Percentiles rank a stretch among this genome's conserved stretches.
Conservation (phyloP, 2,329 filamentous ascomycete species). For the Epicoccum sorghinum region DNA sequence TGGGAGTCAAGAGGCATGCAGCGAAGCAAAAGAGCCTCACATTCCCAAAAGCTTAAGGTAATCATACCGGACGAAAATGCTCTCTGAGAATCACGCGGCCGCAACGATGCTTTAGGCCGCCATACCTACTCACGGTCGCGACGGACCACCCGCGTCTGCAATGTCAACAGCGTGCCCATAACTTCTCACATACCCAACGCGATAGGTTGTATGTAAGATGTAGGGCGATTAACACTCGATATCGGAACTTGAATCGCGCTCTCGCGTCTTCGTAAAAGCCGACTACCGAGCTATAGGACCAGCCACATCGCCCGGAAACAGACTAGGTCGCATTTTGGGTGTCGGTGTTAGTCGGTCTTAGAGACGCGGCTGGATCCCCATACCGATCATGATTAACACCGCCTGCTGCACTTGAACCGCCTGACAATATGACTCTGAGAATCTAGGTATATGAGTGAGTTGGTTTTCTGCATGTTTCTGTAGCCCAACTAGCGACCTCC, state of each 20-base stretch:
- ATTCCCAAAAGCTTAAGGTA: too few species aligned
- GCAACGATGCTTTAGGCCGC: too few species aligned
- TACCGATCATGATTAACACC: background rate
- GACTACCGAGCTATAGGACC: slow-evolving; percentile 15
- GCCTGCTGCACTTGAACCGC: background rate
- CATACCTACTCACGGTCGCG: too few species aligned
- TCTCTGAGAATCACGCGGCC: too few species aligned
- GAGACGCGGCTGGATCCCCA: background rate
- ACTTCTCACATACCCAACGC: background rate
- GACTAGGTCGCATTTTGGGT: background rate
- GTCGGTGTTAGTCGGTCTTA: slow-evolving; percentile 18
- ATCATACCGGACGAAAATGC: too few species aligned
- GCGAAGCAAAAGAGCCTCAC: too few species aligned
- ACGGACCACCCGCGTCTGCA: too few species aligned
- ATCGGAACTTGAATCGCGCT: background rate
- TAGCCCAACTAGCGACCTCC: background rate
- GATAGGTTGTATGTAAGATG: background rate
- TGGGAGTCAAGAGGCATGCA: too few species aligned
- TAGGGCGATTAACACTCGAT: background rate
- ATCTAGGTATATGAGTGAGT: slow-evolving; percentile 2
- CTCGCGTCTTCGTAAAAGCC: slow-evolving; percentile 23
- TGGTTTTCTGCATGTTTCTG: too few species aligned
- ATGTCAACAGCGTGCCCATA: background rate
- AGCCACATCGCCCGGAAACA: slow-evolving; percentile 4
- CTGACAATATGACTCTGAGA: slow-evolving; percentile 1